phyloP scores from a whole-genome alignment of 1,139 yeast genomes.

The Hemisphaericaspora xylanilytica region DNA sequence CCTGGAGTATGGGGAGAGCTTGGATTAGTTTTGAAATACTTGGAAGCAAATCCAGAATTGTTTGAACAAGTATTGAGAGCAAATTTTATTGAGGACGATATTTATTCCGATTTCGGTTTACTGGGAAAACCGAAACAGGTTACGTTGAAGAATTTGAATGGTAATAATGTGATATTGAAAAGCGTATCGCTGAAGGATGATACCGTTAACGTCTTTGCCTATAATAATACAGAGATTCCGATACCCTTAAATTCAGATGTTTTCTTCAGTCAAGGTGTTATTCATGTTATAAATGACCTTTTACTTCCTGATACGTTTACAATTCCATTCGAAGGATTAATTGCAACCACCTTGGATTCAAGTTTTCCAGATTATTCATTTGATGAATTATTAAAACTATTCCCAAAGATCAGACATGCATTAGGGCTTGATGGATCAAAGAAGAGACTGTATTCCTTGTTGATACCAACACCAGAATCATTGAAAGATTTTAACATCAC shows the following conservation, averaged over 20 bases:
- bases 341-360: slow-evolving; percentile 46
- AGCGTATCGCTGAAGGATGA: slow-evolving; percentile 24
- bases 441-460: slow-evolving; percentile 52
- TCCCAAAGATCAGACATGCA: slow-evolving; percentile 25
- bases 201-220: slow-evolving; percentile 24
- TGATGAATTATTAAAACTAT: slow-evolving; percentile 43
- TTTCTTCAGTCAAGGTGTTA: slow-evolving; percentile 79
- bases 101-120: slow-evolving; percentile 63
- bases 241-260: slow-evolving; percentile 59
- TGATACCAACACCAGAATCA: slow-evolving; percentile 69
- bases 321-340: slow-evolving; percentile 56
- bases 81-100: slow-evolving; percentile 57
- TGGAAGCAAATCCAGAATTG: slow-evolving; percentile 51
- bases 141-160: slow-evolving; percentile 25
- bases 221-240: slow-evolving; percentile 27
- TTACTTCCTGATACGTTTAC: slow-evolving; percentile 56
- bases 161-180: slow-evolving; percentile 27
- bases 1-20: slow-evolving; percentile 59
- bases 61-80: slow-evolving; percentile 54
- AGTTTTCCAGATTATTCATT: slow-evolving; percentile 42
- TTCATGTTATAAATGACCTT: slow-evolving; percentile 64
- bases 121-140: slow-evolving; percentile 10
- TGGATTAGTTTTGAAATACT: slow-evolving; percentile 60
- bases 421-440: slow-evolving; percentile 19
- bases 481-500: slow-evolving; percentile 55